These are phyloP conservation scores for Lepidium sativum DNA, from an alignment of 345 rosid genomes.

Conservation along the genomic window DNA sequence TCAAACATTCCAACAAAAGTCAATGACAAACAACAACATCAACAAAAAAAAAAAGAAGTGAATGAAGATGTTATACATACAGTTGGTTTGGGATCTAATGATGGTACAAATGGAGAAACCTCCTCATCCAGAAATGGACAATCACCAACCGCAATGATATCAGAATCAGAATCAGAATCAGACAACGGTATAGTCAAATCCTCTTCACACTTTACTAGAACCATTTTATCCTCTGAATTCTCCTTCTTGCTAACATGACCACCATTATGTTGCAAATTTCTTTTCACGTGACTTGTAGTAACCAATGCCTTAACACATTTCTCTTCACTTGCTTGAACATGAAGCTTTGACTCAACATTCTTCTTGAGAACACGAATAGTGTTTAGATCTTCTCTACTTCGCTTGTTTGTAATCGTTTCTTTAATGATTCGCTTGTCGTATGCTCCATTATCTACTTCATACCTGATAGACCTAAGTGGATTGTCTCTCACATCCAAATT, in stretches of 20 bases:
- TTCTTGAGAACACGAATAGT: not conserved
- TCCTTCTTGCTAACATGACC: not conserved
- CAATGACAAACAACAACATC: not conserved
- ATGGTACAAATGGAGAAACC: conserved; percentile 35
- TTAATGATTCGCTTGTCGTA: conserved; percentile 1
- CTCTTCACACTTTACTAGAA: conserved; percentile 23
- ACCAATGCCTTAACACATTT: not conserved
- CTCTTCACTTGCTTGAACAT: not conserved
- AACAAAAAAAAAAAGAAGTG: not conserved
- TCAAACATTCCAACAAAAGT: conserved; percentile 10
- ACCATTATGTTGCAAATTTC: not conserved
- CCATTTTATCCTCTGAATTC: not conserved
- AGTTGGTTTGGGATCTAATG: conserved; percentile 12
- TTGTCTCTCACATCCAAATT: conserved; percentile 21
- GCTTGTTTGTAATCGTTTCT: not conserved
- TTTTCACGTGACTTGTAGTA: not conserved
- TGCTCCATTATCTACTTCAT: conserved; percentile 18
- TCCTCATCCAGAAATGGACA: conserved; percentile 27
- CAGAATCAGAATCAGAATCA: conserved; percentile 50
- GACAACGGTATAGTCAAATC: conserved; percentile 25
- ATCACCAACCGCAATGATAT: conserved; percentile 28
- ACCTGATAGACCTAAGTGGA: conserved; percentile 17
- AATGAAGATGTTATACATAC: conserved; percentile 20
- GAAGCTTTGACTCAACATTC: not conserved
- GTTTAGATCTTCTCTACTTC: not conserved